These are phyloP conservation scores for Fraxinus anomala DNA, from an alignment of 257 asterid genomes.

Conservation along the genomic window DNA sequence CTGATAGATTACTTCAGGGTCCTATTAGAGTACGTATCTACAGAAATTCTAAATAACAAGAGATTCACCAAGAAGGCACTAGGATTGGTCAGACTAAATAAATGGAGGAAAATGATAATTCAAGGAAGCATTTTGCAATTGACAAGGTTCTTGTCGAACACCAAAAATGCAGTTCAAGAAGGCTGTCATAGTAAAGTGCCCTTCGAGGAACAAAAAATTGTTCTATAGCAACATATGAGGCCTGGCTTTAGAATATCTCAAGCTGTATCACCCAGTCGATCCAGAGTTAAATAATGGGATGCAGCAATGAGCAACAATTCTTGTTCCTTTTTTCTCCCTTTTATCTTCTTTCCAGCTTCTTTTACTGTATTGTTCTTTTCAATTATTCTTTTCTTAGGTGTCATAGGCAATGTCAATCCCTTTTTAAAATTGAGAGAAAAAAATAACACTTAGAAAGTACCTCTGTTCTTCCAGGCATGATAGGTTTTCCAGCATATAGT, in stretches of 20 bases:
- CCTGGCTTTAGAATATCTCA: background rate
- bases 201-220: background rate
- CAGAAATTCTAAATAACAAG: background rate
- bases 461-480: conserved; percentile 99
- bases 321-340: background rate
- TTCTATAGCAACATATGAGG: background rate
- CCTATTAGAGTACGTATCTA: background rate
- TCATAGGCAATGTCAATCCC: conserved; percentile 4
- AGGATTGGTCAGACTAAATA: background rate
- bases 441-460: conserved; percentile 35
- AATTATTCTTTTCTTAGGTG: background rate
- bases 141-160: background rate
- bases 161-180: background rate
- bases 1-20: background rate
- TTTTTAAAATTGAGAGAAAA: background rate
- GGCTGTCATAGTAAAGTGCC: background rate
- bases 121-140: background rate
- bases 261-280: background rate
- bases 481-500: conserved; percentile 91
- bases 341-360: background rate
- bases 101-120: background rate
- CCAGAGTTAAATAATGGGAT: background rate
- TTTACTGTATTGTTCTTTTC: background rate
- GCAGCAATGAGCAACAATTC: background rate
- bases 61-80: background rate